These are phyloP conservation scores for Debaryomycetaceae sp. DNA, from an alignment of 1,139 yeast species.

Conservation along the genomic window DNA sequence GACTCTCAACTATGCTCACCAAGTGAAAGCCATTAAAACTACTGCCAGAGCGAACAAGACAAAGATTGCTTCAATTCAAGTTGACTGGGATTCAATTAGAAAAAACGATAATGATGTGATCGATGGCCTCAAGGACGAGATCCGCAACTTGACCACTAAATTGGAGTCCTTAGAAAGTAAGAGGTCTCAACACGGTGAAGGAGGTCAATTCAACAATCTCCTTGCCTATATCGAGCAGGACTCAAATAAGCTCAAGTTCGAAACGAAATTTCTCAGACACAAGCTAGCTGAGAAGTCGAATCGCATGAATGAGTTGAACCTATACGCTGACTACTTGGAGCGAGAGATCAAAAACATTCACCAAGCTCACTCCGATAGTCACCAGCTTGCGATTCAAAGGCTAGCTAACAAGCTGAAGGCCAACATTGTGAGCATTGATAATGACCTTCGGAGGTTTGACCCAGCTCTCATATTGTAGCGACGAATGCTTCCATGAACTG, in stretches of 20 bases:
- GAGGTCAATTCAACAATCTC: constrained; percentile 21
- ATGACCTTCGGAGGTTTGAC: constrained; percentile 8
- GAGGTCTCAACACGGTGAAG: constrained; percentile 3
- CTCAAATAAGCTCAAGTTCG: constrained; percentile 27
- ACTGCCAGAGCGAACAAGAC: constrained; percentile 48
- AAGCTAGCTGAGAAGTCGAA: constrained; percentile 15
- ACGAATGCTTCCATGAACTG: too few relatives aligned
- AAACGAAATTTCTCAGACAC: constrained; percentile 28
- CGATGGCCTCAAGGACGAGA: constrained; percentile 29
- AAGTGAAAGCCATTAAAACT: constrained; percentile 68
- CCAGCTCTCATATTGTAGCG: constrained; percentile 3
- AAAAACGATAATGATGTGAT: constrained; percentile 27
- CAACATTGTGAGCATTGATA: constrained; percentile 2
- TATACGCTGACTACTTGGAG: constrained; percentile 29
- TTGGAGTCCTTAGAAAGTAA: constrained; percentile 11
- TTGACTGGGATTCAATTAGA: constrained; percentile 32
- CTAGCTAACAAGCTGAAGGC: constrained; percentile 3
- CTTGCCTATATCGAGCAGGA: constrained; percentile 33
- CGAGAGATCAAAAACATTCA: constrained; percentile 14
- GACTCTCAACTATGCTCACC: constrained; percentile 71
- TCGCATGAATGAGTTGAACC: constrained; percentile 25
- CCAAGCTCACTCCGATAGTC: constrained; percentile 1
- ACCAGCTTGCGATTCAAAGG: not conserved
- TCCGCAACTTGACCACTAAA: constrained; percentile 26
- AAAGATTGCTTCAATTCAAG: constrained; percentile 26